phyloP scores from a whole-genome alignment of 768 basidiomycete genomes.

The Xanthoconium purpureum region DNA sequence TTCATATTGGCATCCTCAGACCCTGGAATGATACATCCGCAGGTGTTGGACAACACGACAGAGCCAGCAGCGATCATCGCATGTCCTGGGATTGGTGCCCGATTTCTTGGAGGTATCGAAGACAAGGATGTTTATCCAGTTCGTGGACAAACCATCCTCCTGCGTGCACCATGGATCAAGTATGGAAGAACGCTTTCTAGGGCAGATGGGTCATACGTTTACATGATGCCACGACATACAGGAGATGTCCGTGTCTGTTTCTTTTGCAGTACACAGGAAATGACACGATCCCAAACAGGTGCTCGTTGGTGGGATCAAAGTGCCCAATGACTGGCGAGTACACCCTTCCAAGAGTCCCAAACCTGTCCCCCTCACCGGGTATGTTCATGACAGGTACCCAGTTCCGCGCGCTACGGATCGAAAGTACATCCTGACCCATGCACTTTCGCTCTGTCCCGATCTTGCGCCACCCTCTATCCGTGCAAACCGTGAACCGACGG shows the following conservation, averaged over 20 bases:
- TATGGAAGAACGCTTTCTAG: constrained; percentile 34
- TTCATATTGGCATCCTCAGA: background rate
- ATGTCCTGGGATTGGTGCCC: constrained; percentile 65
- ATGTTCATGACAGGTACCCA: constrained; percentile 49
- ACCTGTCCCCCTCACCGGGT: background rate
- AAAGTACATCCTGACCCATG: constrained; percentile 51
- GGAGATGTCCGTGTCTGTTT: constrained; percentile 37
- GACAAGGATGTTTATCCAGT: constrained; percentile 47
- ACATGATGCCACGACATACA: constrained; percentile 36
- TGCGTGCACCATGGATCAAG: constrained; percentile 49
- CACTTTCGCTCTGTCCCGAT: constrained; percentile 51
- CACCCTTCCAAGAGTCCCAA: background rate
- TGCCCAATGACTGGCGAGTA: constrained; percentile 56
- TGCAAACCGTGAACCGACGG: constrained; percentile 40
- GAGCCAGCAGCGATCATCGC: constrained; percentile 51
- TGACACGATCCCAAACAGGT: constrained; percentile 29
- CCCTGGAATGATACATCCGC: background rate
- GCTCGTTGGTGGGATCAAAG: constrained; percentile 60
- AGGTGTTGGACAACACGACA: constrained; percentile 14
- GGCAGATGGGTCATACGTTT: constrained; percentile 31
- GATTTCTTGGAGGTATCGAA: constrained; percentile 49
- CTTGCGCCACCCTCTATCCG: constrained; percentile 55
- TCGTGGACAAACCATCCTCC: constrained; percentile 44
- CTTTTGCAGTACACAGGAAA: background rate
- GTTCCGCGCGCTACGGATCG: constrained; percentile 61